phyloP scores from a whole-genome alignment of 1,284 basidiomycete species.

The Waitea zeae region DNA sequence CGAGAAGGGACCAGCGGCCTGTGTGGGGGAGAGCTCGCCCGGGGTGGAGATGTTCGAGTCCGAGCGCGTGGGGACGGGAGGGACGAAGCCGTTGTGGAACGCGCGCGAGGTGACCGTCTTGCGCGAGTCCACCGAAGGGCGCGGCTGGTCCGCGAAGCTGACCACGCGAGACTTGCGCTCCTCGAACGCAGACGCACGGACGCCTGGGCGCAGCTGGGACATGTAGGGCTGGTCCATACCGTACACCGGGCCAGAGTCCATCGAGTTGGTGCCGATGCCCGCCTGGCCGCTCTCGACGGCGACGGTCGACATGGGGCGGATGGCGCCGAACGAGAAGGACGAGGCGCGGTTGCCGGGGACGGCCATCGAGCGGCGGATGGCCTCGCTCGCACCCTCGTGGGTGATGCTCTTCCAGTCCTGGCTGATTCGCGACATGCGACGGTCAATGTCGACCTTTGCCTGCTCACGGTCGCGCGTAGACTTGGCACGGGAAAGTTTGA shows the following conservation, averaged over 20 bases:
- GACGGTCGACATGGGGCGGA: slow-evolving; percentile 19
- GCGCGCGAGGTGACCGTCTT: slow-evolving; percentile 31
- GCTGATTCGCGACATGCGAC: slow-evolving; percentile 69
- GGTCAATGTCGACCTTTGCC: slow-evolving; percentile 53
- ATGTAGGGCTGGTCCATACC: slow-evolving; percentile 19
- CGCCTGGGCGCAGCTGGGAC: slow-evolving; percentile 34
- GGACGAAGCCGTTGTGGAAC: slow-evolving; percentile 35
- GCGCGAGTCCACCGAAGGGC: slow-evolving; percentile 41
- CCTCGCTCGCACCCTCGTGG: slow-evolving; percentile 51
- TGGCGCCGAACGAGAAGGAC: slow-evolving; percentile 35
- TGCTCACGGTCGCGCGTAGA: slow-evolving; percentile 55
- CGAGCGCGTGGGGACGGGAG: slow-evolving; percentile 31
- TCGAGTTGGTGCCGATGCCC: slow-evolving; percentile 21
- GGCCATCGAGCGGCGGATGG: slow-evolving; percentile 55
- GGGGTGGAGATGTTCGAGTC: slow-evolving; percentile 11
- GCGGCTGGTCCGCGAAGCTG: slow-evolving; percentile 55
- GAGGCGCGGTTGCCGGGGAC: slow-evolving; percentile 24
- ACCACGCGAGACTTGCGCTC: slow-evolving; percentile 35
- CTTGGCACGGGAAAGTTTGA: slow-evolving; percentile 34
- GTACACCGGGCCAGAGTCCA: slow-evolving; percentile 11
- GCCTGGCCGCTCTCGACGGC: slow-evolving; percentile 27
- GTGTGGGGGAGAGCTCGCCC: slow-evolving; percentile 39
- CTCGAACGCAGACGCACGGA: slow-evolving; percentile 16
- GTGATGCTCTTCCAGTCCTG: slow-evolving; percentile 64
- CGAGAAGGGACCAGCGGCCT: slow-evolving; percentile 45